phyloP scores from a whole-genome alignment of 768 basidiomycete genomes.

The Mycena rebaudengoi region DNA sequence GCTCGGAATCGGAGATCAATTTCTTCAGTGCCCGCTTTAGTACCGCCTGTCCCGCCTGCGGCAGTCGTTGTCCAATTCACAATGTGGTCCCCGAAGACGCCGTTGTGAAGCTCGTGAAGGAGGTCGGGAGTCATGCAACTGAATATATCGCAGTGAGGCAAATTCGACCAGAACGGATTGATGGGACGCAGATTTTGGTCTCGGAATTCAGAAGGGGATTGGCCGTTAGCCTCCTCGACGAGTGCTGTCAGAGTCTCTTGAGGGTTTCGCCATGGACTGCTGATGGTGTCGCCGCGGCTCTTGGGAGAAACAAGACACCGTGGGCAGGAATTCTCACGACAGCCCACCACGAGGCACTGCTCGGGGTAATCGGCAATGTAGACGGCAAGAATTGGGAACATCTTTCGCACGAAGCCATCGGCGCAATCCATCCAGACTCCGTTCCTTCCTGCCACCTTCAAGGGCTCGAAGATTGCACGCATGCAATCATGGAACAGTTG shows the following conservation, averaged over 20 bases:
- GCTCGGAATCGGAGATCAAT: constrained; percentile 43
- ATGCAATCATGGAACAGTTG: constrained; percentile 44
- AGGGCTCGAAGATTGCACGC: constrained; percentile 30
- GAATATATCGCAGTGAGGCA: constrained; percentile 52
- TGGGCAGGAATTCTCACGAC: constrained; percentile 19
- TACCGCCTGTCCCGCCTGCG: background rate
- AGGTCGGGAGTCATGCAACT: constrained; percentile 49
- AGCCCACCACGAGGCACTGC: too few species aligned
- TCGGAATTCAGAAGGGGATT: constrained; percentile 24
- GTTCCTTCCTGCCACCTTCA: constrained; percentile 12
- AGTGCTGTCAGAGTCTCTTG: background rate
- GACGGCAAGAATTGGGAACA: constrained; percentile 19
- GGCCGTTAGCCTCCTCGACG: constrained; percentile 24
- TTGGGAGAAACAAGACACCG: background rate
- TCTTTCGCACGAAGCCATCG: constrained; percentile 5
- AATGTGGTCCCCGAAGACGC: constrained; percentile 56
- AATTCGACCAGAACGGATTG: constrained; percentile 48
- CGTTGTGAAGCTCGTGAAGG: constrained; percentile 59
- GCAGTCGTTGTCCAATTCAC: constrained; percentile 41
- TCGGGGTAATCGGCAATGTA: constrained; percentile 8
- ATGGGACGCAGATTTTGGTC: constrained; percentile 21
- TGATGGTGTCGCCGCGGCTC: background rate
- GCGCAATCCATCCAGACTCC: constrained; percentile 20
- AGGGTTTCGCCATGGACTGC: background rate
- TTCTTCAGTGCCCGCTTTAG: too few species aligned